Conservation (phyloP, 164 flowering plant genomes). For the Warburgia ugandensis region DNA sequence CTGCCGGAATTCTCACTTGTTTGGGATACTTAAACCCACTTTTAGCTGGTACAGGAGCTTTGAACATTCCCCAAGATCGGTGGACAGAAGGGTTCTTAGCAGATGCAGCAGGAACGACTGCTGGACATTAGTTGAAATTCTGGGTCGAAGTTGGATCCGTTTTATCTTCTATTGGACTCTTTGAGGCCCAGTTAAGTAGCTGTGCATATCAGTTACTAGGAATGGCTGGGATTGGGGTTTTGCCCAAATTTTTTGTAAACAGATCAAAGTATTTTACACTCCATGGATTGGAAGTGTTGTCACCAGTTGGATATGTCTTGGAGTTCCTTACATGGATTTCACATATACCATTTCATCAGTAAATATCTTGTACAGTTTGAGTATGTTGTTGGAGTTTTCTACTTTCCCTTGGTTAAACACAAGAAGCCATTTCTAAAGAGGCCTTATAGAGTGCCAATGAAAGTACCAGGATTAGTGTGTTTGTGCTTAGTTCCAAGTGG, state of each 20-base stretch:
- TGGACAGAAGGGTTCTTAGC: constrained; percentile 59
- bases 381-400: constrained; percentile 59
- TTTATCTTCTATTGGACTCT: constrained; percentile 43
- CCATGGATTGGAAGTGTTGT: constrained; percentile 50
- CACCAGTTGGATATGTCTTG: constrained; percentile 29
- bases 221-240: constrained; percentile 46
- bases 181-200: constrained; percentile 59
- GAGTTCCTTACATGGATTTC: constrained; percentile 37
- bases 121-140: constrained; percentile 50
- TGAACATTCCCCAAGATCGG: constrained; percentile 24
- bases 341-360: constrained; percentile 40
- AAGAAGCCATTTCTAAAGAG: constrained; percentile 31
- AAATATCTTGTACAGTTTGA: constrained; percentile 52
- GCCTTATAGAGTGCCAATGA: constrained; percentile 41
- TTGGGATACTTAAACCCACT: constrained; percentile 47
- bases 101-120: constrained; percentile 37
- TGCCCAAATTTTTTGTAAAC: constrained; percentile 27
- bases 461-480: constrained; percentile 21
- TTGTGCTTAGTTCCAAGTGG: constrained; percentile 52
- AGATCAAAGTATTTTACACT: constrained; percentile 43
- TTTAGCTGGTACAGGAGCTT: constrained; percentile 39
- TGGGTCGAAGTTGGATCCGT: constrained; percentile 45
- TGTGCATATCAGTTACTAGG: constrained; percentile 46
- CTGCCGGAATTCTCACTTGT: constrained; percentile 42
- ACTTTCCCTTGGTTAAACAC: constrained; percentile 49